Evolutionary conservation across 2,329 filamentous ascomycete genomes (phyloP), one percentile per base, ranked within the genome.

Genomic region (Colletotrichum destructivum): DNA sequence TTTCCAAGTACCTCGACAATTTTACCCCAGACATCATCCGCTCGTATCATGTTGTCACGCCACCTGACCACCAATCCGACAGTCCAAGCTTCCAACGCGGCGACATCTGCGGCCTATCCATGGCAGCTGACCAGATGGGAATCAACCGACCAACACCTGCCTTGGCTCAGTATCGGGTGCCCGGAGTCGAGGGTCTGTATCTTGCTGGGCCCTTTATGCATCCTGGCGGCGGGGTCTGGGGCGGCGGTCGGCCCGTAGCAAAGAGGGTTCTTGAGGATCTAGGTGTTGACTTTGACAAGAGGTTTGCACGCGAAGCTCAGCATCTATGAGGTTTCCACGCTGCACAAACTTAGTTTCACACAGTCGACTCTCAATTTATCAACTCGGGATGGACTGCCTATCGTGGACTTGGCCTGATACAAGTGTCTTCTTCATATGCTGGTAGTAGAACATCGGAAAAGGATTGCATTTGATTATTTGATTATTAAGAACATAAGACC

Each of bases 161-260:
- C 31, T 35, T 55, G 8, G 31, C 52, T 55, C 31, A 55, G 11
- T 55, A 55, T n/a, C 52, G 52, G 4, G 52, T 55, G 52, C 52
- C 52, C n/a, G 52, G 52, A 4, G 35, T 65, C 2, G 12, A 47
- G 3, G 62, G 51, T 35, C 3, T 65, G 12, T 57, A 65, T 46
- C 62, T 65, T 4, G 62, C 62, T 2, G 62, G 51, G 2, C 62
- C 62, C n/a, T 65, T 65, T 49, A 65, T 65, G 62, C 62, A 65
- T 23, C 62, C 62, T 16, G 62, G 62, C 4, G 62, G 51, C 21
- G 62, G 51, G 7, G 62, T 65, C 42, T 65, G 62, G 62, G 62
- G 62, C 2, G 62, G 62, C 16, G 62, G 62, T n/a, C 40, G 62
- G 23, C 40, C 62, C 2, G 62, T 65, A 11, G 51, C 62, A 1